Base-by-base conservation (phyloP, 2,329 filamentous ascomycete species). In the Verticillium klebahnii region DNA sequence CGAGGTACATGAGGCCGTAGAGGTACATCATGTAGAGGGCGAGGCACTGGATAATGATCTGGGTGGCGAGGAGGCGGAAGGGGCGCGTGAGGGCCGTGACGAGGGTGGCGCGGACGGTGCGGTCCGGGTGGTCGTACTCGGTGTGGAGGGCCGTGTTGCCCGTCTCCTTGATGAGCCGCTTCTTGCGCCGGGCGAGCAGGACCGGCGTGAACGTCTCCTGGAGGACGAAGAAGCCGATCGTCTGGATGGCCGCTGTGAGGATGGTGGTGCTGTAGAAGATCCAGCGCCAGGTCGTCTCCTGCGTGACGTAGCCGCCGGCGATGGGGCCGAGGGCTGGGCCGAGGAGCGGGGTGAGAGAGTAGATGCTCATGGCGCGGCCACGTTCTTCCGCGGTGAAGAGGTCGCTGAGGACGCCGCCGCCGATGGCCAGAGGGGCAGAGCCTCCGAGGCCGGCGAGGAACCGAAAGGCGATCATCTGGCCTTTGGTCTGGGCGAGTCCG, bases 271-370 rank as follows among this genome's bases (percentile, higher is more conserved):
- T 79, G 74, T 84, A 90, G 75, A 92, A 92, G 8, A 86, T 84
- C 89, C 89, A 92, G 45, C 89, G 82, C 90, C 90, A 92, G 1
- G 82, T 86, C 8, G 83, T 80, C 6, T 82, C 77, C 67, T 90
- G 75, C 0, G 86, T 78, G 25, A 90, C 86, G 67, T 87, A 85
- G 0, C 87, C 88, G 23, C 88, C 88, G 0, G 86, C 80, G 8
- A 91, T 86, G 1, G 89, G 89, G 0, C 89, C 89, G 1, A 90
- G 75, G 0, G 88, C 87, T 0, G 88, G 88, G 0, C 88, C 89
- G 0, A 91, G 79, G 1, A 80, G 57, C 0, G 78, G 80, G 15
- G 80, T 72, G 2, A 77, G 68, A 11, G 77, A 62, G 25, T 76
- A 79, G 9, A 72, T 64, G 1, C 72, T 70, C 5, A 78, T 66